Evolutionary conservation across 345 rosid genomes (phyloP), one percentile per base, ranked within the genome.

Genomic region (Hibiscus trionum): DNA sequence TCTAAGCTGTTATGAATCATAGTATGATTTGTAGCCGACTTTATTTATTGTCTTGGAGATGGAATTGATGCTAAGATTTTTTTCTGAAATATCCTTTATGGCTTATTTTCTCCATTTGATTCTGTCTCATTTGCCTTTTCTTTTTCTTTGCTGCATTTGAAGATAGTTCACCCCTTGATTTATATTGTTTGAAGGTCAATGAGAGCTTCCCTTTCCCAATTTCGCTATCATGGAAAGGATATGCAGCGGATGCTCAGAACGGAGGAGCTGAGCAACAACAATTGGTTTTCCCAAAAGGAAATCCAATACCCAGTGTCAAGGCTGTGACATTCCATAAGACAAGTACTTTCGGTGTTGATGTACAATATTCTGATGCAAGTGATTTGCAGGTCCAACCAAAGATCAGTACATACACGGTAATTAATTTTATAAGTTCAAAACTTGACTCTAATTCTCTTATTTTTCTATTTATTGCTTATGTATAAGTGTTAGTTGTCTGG

Each of bases 141-240:
- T 2, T 53, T 3, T 16, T n/a, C 4, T 5, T 21, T 61, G 26
- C 27, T 44, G 10, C 19, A 19, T 42, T 33, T n/a, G 8, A 2
- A n/a, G 27, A 6, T 0, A n/a, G 42, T 44, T 68, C 0, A 68
- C 59, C 15, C 6, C 65, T 58, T 58, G 15, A 44, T 39, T 26
- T 14, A 2, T 60, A 4, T 63, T 24, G 0, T 29, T 62, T 66
- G 52, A 80, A 46, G 98, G 96, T 94, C 67, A 73, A 90, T 17
- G 98, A 94, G 82, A 82, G 86, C 84, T 94, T 91, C 71, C 96
- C 98, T 14, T 90, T 90, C 73, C 79, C 95, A 24, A 80, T 94
- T 78, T 82, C 91, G 6, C 71, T 90, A 72, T 84, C 93, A 2
- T 90, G 98, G 97, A 94, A 91, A 80, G 94, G 91, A 26, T 80